A percentile compares a stretch with the other conserved stretches of the same genome.
Conservation (phyloP, 352 stramenopile species). For the Globisporangium nodosum region DNA sequence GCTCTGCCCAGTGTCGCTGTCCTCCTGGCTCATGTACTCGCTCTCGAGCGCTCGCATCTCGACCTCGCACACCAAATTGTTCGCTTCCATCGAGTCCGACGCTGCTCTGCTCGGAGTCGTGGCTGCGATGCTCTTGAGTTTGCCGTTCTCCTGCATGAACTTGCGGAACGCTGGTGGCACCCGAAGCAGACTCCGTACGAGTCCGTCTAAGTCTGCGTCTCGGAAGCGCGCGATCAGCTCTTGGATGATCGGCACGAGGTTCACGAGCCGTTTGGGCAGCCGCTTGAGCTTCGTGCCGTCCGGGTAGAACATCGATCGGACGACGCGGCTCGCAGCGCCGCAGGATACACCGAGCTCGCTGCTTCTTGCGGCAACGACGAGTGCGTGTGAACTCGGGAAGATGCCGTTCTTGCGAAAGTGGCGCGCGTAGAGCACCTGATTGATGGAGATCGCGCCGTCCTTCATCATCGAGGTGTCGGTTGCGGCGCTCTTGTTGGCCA, state of each 20-base stretch:
- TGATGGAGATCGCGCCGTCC: slow-evolving; percentile 36
- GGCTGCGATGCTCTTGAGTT: slow-evolving; percentile 20
- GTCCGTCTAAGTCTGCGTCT: slow-evolving; percentile 23
- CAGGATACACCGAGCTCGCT: slow-evolving; percentile 27
- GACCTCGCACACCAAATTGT: slow-evolving; percentile 15
- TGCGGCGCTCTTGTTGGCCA: neutral
- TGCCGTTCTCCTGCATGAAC: slow-evolving; percentile 35
- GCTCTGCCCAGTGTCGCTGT: slow-evolving; percentile 13
- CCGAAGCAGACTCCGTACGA: slow-evolving; percentile 28
- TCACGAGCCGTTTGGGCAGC: slow-evolving; percentile 49
- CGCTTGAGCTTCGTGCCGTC: slow-evolving; percentile 18
- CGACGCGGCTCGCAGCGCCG: slow-evolving; percentile 32
- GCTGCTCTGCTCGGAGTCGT: slow-evolving; percentile 6
- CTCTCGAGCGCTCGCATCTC: slow-evolving; percentile 31
- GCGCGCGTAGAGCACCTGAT: slow-evolving; percentile 56
- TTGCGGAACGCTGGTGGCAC: slow-evolving; percentile 28
- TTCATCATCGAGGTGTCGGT: neutral
- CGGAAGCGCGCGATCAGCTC: slow-evolving; percentile 35
- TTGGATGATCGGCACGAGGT: slow-evolving; percentile 57
- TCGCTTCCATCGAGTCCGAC: neutral
- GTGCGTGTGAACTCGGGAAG: slow-evolving; percentile 28
- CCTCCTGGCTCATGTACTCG: slow-evolving; percentile 55
- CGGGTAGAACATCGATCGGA: slow-evolving; percentile 37
- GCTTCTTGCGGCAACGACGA: slow-evolving; percentile 29
- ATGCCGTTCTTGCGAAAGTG: slow-evolving; percentile 27